Evolutionary conservation across 2,329 filamentous ascomycete genomes (phyloP), one percentile per base, ranked within the genome.

Genomic region (Fusarium hainanense): DNA sequence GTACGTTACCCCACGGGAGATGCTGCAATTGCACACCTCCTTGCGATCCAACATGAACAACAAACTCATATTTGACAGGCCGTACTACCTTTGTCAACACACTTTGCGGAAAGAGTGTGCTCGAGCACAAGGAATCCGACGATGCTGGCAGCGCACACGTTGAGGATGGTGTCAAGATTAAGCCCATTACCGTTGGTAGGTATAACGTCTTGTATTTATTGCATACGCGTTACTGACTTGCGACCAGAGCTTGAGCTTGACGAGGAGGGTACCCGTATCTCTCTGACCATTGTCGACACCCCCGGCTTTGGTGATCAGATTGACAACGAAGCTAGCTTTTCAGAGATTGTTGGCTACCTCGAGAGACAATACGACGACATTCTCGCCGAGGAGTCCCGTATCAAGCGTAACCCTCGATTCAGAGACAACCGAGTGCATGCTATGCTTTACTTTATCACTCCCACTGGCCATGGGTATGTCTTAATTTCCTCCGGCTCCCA

Each of bases 401-500:
- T 99, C 88, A 99, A 99, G 93, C 96, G 96, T 94, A 99, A 99
- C 87, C 96, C 96, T 76, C 91, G 96, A 79, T 99, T 99, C 92
- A 92, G 96, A 79, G 96, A 99, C 85, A 98, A 99, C 86, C 93
- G 96, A 85, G 93, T 99, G 50, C 96, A 99, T 80, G 96, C 94
- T 74, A 90, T 99, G 81, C 91, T 99, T 77, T 99, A 99, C 88
- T 99, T 99, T 83, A 98, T 99, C 87, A 97, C 96, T 72, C 96
- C 96, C 49, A 99, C 96, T 68, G 96, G 96, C 77, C 94, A 98
- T 82, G 94, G 92, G 92, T 94, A 86, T 78, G 89, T 72, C 14
- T 32, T 51, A 4, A 0, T 9, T 11, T 25, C 16, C 46, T 5
- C 6, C 9, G 6, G 14, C 37, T 14, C 13, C 37, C 23, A n/a